phyloP scores from a whole-genome alignment of 148 eudicot genomes.

The Simmondsia chinensis region DNA sequence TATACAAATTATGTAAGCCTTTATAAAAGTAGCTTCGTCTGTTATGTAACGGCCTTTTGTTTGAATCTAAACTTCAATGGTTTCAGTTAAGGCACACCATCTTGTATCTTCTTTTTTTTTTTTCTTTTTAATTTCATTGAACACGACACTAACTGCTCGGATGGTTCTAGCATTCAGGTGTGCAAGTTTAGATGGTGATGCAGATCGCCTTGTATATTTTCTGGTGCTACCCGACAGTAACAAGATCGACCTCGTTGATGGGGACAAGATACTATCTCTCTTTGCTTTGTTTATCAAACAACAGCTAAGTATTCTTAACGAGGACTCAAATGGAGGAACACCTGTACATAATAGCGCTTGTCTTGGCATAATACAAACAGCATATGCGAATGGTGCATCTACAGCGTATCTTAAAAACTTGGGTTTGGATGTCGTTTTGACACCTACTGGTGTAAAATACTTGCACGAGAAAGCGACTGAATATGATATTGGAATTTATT shows the following conservation, averaged over 20 bases:
- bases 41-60: too few relatives aligned
- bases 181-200: conserved; percentile 98
- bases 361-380: conserved; percentile 85
- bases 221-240: conserved; percentile 39
- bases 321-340: conserved; percentile 16
- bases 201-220: conserved; percentile 93
- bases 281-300: conserved; percentile 76
- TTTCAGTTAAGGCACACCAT: too few relatives aligned
- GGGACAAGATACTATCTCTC: conserved; percentile 85
- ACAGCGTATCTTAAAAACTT: conserved; percentile 69
- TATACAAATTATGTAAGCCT: too few relatives aligned
- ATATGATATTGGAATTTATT: conserved; percentile 76
- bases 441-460: conserved; percentile 93
- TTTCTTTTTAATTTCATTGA: too few relatives aligned
- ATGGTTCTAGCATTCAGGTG: conserved; percentile 74
- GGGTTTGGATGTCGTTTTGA: conserved; percentile 65
- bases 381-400: conserved; percentile 97
- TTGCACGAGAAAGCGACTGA: conserved; percentile 85
- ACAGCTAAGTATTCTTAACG: conserved; percentile 43
- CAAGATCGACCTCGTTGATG: conserved; percentile 77
- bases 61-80: background rate
- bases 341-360: conserved; percentile 22
- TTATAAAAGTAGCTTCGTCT: too few relatives aligned
- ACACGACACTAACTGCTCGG: conserved; percentile 23
- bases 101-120: too few relatives aligned